Evolutionary conservation across 495 filamentous ascomycete species (phyloP).

Genomic region (Pseudevernia furfuracea): DNA sequence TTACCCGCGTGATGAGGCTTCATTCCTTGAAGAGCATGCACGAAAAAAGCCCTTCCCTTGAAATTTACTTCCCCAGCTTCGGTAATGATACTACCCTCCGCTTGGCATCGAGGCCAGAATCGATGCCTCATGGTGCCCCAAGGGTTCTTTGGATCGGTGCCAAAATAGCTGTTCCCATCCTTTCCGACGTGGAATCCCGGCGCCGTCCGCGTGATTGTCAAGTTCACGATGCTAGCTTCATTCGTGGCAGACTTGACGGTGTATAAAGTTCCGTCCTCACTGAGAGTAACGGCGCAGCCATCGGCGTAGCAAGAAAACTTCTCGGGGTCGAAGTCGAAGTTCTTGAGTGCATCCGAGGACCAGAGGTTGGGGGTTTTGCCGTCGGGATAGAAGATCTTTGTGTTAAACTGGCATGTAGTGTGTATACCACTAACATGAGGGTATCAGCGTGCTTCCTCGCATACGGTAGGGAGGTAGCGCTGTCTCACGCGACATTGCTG

Average conservation of each 20-base stretch:
- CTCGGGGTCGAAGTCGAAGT: conserved; percentile 76
- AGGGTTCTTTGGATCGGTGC: conserved; percentile 72
- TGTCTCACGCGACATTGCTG: conserved; percentile 87
- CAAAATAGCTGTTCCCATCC: conserved; percentile 76
- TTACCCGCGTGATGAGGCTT: conserved; percentile 92
- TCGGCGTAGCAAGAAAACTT: conserved; percentile 77
- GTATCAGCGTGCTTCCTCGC: neutral
- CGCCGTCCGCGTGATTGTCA: conserved; percentile 65
- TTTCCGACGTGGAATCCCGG: conserved; percentile 84
- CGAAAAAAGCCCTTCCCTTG: conserved; percentile 67
- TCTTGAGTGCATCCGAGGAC: conserved; percentile 66
- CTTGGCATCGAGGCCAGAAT: conserved; percentile 83
- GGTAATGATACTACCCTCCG: conserved; percentile 77
- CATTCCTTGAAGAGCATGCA: conserved; percentile 90
- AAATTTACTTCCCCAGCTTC: conserved; percentile 77
- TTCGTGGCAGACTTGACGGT: conserved; percentile 79
- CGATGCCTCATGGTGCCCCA: conserved; percentile 89
- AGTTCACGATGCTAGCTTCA: conserved; percentile 66
- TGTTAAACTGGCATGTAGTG: conserved; percentile 84
- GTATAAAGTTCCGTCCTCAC: conserved; percentile 73
- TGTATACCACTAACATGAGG: conserved; percentile 62
- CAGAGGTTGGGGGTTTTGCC: conserved; percentile 62
- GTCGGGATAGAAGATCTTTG: conserved; percentile 77
- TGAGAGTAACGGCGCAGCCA: conserved; percentile 71
- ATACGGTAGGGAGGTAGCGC: neutral